These are phyloP conservation scores for Phytophthora lateralis DNA, from an alignment of 352 stramenopile genomes.

Conservation along the genomic window DNA sequence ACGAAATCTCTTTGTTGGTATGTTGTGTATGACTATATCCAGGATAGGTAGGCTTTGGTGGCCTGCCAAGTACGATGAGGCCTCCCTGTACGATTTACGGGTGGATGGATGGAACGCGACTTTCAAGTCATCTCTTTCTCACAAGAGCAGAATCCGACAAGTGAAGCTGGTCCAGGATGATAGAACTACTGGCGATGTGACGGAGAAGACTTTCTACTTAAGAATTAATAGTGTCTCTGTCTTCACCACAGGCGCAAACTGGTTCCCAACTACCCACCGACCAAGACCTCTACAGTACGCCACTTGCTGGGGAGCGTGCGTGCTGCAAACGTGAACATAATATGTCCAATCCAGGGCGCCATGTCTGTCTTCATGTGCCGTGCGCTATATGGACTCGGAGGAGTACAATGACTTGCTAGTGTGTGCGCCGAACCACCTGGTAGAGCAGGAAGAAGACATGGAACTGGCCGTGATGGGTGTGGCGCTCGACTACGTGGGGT, in stretches of 20 bases:
- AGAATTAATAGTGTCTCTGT: constrained; percentile 67
- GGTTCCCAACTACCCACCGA: constrained; percentile 73
- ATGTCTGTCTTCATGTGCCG: too few species aligned
- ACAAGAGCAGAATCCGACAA: constrained; percentile 60
- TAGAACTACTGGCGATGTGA: constrained; percentile 46
- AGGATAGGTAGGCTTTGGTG: constrained; percentile 81
- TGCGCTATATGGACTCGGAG: too few species aligned
- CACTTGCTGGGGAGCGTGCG: constrained; percentile 62
- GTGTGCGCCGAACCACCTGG: constrained; percentile 12
- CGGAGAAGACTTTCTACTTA: constrained; percentile 77
- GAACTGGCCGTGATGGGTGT: constrained; percentile 51
- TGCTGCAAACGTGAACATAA: constrained; percentile 88
- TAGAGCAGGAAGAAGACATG: constrained; percentile 12
- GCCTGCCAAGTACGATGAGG: constrained; percentile 60
- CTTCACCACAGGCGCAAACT: constrained; percentile 83
- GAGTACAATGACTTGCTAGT: too few species aligned
- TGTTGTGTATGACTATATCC: constrained; percentile 31
- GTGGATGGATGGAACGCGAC: constrained; percentile 40
- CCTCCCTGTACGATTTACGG: constrained; percentile 65
- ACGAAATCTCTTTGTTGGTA: constrained; percentile 4
- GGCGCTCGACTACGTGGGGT: constrained; percentile 39
- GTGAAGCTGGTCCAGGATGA: constrained; percentile 67
- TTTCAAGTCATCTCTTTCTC: constrained; percentile 41
- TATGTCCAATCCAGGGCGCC: too few species aligned
- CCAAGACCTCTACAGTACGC: constrained; percentile 38